Percentiles rank a stretch among this genome's conserved stretches.
phyloP scores from a whole-genome alignment of 2,329 filamentous ascomycete species.

The Hymenoscyphus repandus region DNA sequence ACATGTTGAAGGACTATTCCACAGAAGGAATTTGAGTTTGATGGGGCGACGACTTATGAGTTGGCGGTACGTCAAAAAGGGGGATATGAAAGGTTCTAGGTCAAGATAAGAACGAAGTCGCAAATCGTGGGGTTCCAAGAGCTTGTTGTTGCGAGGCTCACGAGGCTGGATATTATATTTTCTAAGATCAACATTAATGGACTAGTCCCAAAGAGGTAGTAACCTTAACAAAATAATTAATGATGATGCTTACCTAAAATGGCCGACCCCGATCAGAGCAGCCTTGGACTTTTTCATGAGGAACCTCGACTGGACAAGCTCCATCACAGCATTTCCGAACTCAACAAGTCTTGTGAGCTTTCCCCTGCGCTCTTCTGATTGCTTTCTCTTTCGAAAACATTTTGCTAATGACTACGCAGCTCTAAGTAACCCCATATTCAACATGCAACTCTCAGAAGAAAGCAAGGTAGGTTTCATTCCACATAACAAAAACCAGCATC shows the following conservation, averaged over 20 bases:
- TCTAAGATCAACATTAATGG: not conserved
- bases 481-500: slow-evolving; percentile 1
- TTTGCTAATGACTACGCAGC: slow-evolving; percentile 13
- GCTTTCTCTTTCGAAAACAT: not conserved
- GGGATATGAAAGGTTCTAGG: not conserved
- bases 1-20: slow-evolving; percentile 32
- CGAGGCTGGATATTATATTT: slow-evolving; percentile 6
- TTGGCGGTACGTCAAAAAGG: not conserved
- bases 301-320: not conserved
- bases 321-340: not conserved
- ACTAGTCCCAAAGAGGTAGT: not conserved
- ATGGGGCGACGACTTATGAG: not conserved
- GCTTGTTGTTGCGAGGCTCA: slow-evolving; percentile 7
- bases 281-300: slow-evolving; percentile 1
- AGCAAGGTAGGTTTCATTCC: slow-evolving; percentile 65
- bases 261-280: not conserved
- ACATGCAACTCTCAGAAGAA: slow-evolving; percentile 75
- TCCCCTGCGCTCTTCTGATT: no score
- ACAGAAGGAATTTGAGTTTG: not conserved
- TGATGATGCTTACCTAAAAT: not conserved
- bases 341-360: slow-evolving; percentile 11
- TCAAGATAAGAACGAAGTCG: not conserved
- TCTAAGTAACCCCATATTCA: slow-evolving; percentile 16
- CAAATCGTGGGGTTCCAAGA: not conserved
- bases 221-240: not conserved